Conservation (phyloP, 176 grass and related monocot genomes). For the Carex littledalei region DNA sequence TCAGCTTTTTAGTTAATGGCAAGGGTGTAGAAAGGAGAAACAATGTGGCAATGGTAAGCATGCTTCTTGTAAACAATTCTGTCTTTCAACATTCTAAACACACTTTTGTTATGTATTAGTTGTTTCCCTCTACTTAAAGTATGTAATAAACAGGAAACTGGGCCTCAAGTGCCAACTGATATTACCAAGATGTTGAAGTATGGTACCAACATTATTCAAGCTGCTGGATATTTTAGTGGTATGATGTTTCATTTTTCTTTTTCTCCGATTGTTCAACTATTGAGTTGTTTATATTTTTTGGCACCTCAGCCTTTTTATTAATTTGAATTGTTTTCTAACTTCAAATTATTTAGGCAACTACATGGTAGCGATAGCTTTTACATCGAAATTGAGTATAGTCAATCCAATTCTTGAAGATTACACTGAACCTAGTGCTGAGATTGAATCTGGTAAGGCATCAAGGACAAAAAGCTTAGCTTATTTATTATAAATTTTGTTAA, state of each 20-base stretch:
- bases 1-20: constrained; percentile 89
- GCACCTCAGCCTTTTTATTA: constrained; percentile 12
- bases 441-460: constrained; percentile 44
- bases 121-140: constrained; percentile 3
- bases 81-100: constrained; percentile 8
- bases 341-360: constrained; percentile 54
- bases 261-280: constrained; percentile 7
- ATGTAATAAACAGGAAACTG: constrained; percentile 52
- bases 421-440: constrained; percentile 33
- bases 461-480: neutral
- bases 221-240: constrained; percentile 89
- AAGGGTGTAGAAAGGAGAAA: constrained; percentile 87
- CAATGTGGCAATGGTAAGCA: constrained; percentile 74
- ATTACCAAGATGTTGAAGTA: constrained; percentile 99
- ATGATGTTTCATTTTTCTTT: constrained; percentile 21
- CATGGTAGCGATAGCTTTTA: constrained; percentile 68
- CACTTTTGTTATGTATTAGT: neutral
- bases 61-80: constrained; percentile 9
- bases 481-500: neutral
- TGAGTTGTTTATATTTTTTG: neutral
- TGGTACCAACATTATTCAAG: constrained; percentile 93
- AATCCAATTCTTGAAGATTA: constrained; percentile 52
- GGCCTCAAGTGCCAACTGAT: constrained; percentile 86
- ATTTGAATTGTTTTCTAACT: constrained; percentile 9
- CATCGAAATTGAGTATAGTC: constrained; percentile 30